phyloP scores from a whole-genome alignment of 257 asterid genomes.

The Leonotis leonurus region DNA sequence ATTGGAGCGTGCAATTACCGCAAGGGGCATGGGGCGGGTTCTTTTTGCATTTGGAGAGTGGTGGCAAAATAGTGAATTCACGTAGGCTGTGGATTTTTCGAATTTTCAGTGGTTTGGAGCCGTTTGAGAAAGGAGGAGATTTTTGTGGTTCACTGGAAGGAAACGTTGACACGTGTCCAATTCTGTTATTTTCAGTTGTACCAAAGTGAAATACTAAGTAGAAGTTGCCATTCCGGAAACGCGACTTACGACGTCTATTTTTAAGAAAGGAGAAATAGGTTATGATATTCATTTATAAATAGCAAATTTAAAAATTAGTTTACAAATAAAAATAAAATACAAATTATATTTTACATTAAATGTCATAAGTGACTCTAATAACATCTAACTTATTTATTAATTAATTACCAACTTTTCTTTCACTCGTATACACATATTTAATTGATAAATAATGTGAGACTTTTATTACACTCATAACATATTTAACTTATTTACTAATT shows the following conservation, averaged over 20 bases:
- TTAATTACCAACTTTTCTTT: too few species aligned
- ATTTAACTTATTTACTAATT: too few species aligned
- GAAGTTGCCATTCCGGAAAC: not conserved
- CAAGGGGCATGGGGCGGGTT: slow-evolving; percentile 1
- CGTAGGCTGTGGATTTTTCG: slow-evolving; percentile 8
- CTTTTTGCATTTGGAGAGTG: not conserved
- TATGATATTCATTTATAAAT: too few species aligned
- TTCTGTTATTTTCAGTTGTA: not conserved
- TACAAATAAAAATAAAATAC: too few species aligned
- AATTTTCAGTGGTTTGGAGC: slow-evolving; percentile 29
- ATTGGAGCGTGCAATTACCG: not conserved
- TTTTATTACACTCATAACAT: too few species aligned
- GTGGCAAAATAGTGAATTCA: slow-evolving; percentile 6
- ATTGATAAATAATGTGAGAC: too few species aligned
- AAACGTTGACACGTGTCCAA: slow-evolving; percentile 15
- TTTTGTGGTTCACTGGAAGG: slow-evolving; percentile 21
- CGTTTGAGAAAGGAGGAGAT: slow-evolving; percentile 20
- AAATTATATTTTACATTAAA: too few species aligned
- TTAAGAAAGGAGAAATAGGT: too few species aligned
- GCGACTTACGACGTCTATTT: not conserved
- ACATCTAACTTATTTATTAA: too few species aligned
- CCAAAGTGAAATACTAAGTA: not conserved
- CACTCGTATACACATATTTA: too few species aligned
- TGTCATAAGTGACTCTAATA: too few species aligned
- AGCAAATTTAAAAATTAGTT: too few species aligned